Evolutionary conservation across 106 monocot genomes (phyloP).

Genomic region (Ottelia alismoides): DNA sequence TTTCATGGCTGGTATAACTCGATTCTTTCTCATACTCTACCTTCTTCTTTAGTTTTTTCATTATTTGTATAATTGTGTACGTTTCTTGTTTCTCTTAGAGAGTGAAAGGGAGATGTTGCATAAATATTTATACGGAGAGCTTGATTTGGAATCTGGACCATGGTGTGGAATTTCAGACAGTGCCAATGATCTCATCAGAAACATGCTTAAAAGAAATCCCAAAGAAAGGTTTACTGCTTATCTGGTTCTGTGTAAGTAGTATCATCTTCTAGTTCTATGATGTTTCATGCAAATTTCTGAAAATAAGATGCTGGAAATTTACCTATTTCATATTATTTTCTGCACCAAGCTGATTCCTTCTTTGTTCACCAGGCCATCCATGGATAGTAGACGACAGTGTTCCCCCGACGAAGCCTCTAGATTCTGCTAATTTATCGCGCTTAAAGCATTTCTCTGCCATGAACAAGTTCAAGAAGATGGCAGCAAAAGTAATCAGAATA

Average conservation of each 20-base stretch:
- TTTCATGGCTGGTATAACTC: no score
- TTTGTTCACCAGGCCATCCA: conserved; percentile 67
- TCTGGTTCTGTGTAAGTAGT: conserved; percentile 58
- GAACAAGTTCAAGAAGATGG: conserved; percentile 97
- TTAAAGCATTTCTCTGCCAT: conserved; percentile 91
- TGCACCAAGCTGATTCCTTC: no score
- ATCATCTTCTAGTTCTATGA: no score
- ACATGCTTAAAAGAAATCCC: conserved; percentile 60
- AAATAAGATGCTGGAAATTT: no score
- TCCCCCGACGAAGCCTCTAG: conserved; percentile 70
- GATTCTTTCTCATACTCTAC: no score
- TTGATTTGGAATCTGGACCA: conserved; percentile 80
- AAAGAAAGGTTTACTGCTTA: conserved; percentile 57
- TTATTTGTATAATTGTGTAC: no score
- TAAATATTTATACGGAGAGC: conserved; percentile 46
- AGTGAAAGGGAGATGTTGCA: conserved; percentile 78
- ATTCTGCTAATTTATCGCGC: conserved; percentile 80
- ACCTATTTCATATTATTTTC: background rate
- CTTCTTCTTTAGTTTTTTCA: no score
- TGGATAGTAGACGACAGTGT: conserved; percentile 79
- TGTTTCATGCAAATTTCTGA: no score
- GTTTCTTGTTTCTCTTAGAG: no score
- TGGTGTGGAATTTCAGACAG: conserved; percentile 69
- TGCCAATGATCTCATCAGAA: conserved; percentile 69
- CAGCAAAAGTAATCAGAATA: conserved; percentile 39